phyloP scores from a whole-genome alignment of 2,329 filamentous ascomycete genomes.

The Plectosphaerella sp. region DNA sequence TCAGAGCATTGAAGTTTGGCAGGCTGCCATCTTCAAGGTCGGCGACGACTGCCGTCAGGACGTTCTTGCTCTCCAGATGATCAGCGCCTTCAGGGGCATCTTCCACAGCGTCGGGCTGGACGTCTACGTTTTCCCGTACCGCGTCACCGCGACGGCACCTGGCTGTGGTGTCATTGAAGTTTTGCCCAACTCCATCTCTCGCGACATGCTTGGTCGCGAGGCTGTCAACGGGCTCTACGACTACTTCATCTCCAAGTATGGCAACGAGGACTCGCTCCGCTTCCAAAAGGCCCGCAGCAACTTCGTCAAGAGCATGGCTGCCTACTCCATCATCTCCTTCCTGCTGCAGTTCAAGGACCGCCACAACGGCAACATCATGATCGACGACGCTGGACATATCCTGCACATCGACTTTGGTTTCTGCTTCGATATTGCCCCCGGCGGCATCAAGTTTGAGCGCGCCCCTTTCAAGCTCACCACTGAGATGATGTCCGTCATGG shows the following conservation, averaged over 20 bases:
- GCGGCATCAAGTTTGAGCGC: conserved; percentile 94
- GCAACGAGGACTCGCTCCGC: conserved; percentile 87
- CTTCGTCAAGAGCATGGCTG: conserved; percentile 99
- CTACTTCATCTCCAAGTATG: conserved; percentile 97
- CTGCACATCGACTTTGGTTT: conserved; percentile 99
- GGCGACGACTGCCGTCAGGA: conserved; percentile 98
- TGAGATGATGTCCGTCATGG: conserved; percentile 99
- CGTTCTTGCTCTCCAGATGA: conserved; percentile 94
- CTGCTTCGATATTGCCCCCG: conserved; percentile 97
- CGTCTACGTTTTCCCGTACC: conserved; percentile 94
- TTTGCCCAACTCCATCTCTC: conserved; percentile 92
- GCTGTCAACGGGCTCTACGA: conserved; percentile 98
- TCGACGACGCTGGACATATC: conserved; percentile 94
- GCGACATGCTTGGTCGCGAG: conserved; percentile 97
- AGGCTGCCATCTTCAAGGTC: conserved; percentile 99
- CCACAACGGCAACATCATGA: conserved; percentile 99
- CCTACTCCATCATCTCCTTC: conserved; percentile 95
- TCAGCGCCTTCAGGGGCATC: conserved; percentile 93
- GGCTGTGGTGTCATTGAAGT: conserved; percentile 98
- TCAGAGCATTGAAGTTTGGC: conserved; percentile 88
- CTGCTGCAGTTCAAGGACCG: conserved; percentile 98
- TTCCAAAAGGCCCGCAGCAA: conserved; percentile 96
- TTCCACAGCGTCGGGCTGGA: conserved; percentile 94
- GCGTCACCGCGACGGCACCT: conserved; percentile 93
- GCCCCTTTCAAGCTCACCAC: conserved; percentile 96